These are phyloP conservation scores for Cetradonia linearis DNA, from an alignment of 495 filamentous ascomycete genomes.

Conservation along the genomic window DNA sequence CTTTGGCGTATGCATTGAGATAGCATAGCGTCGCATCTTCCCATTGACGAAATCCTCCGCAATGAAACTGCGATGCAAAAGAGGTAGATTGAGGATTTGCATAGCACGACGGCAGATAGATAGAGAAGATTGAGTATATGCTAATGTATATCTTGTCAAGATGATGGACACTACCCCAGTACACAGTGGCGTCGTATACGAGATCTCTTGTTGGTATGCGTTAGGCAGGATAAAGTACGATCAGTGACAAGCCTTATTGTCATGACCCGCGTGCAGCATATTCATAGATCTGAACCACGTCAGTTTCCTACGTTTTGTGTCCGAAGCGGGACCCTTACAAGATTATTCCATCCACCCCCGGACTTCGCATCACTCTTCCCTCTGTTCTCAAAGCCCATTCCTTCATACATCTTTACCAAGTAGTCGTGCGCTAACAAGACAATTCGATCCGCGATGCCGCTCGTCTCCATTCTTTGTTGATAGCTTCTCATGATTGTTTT, in stretches of 20 bases:
- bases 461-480: constrained; percentile 56
- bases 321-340: constrained; percentile 7
- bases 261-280: constrained; percentile 1
- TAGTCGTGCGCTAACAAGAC: constrained; percentile 69
- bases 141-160: neutral
- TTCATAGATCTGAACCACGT: neutral
- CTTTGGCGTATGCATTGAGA: neutral
- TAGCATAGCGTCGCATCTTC: neutral
- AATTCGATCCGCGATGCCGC: constrained; percentile 58
- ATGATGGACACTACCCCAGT: neutral
- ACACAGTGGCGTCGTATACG: neutral
- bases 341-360: constrained; percentile 70
- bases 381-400: constrained; percentile 58
- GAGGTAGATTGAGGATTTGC: neutral
- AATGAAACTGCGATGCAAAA: neutral
- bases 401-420: constrained; percentile 64
- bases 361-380: constrained; percentile 57
- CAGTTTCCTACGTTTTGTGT: neutral
- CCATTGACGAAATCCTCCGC: neutral
- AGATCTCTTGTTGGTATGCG: neutral
- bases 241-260: neutral
- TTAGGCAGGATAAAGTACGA: neutral
- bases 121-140: neutral
- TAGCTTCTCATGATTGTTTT: constrained; percentile 66
- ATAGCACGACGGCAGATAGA: neutral